Base-by-base conservation (phyloP, 306 rosid genomes). In the Calophaca sinica region DNA sequence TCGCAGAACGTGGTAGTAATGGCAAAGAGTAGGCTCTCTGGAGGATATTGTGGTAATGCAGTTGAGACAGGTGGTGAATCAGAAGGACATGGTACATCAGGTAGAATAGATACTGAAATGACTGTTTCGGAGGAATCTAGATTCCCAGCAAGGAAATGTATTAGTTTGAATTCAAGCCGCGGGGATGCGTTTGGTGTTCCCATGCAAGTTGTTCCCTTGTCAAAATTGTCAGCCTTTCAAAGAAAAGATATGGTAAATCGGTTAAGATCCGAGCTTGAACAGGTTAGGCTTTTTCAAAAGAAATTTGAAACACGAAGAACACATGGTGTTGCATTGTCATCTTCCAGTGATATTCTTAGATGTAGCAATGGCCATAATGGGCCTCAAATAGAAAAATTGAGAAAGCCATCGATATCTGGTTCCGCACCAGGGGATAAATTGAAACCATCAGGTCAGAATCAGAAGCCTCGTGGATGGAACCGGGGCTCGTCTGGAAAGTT, bases 21-120 rank as follows among this genome's bases (percentile, higher is more conserved):
- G 83, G 87, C 81, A 6, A 91, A 77, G 78, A 80, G 83, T 63
- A 76, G 82, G 75, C 55, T 81, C 41, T 80, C 86, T 41, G 88
- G 92, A 33, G 87, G 87, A n/a, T 88, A 84, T 73, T 85, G 63
- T 72, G 75, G 84, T 9, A 81, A 79, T 78, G 84, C 86, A 5
- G 68, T 83, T 29, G 88, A 66, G 73, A 76, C 73, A 2, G 84
- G 61, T 1, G 85, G 86, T 74, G 87, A 86, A 76, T 89, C 80
- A 6, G 94, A 89, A 73, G 92, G 87, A 1, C 88, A 91, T 5
- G 91, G 91, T 49, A 79, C 87, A 74, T 91, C 93, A 1, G 96
- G 93, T 13, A 31, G 87, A 65, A 60, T 84, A 12, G 91, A 86
- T 29, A 14, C 90, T 5, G 89, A 83, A 57, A 70, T 79, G 12